Evolutionary conservation across 768 basidiomycete genomes (phyloP).

Genomic region (Pleurotus citrinopileatus): DNA sequence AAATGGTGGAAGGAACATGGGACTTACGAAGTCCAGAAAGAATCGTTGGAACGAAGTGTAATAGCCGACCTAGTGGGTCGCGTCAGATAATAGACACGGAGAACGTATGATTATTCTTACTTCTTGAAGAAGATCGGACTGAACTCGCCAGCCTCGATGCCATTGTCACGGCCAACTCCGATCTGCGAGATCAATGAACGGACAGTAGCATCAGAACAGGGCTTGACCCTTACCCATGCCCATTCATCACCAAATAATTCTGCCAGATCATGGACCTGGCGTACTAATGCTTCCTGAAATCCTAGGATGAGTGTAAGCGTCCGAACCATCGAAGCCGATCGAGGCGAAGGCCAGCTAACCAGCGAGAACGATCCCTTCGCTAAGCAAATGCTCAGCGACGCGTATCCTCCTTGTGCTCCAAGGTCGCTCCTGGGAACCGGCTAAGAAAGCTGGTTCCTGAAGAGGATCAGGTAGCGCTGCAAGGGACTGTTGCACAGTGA

Average conservation of each 20-base stretch:
- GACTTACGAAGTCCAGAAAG: constrained; percentile 56
- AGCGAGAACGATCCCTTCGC: constrained; percentile 35
- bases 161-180: constrained; percentile 64
- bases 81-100: not conserved
- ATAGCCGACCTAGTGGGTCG: constrained; percentile 26
- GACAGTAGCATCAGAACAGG: no score
- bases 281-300: constrained; percentile 51
- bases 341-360: constrained; percentile 24
- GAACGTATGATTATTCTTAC: constrained; percentile 17
- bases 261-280: constrained; percentile 55
- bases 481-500: constrained; percentile 45
- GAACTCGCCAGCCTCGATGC: constrained; percentile 53
- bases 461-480: constrained; percentile 40
- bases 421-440: constrained; percentile 40
- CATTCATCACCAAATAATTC: constrained; percentile 52
- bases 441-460: constrained; percentile 27
- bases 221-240: constrained; percentile 40
- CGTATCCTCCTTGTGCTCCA: constrained; percentile 51
- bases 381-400: constrained; percentile 43
- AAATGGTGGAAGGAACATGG: not conserved
- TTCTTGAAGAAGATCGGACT: constrained; percentile 60
- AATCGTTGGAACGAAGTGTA: constrained; percentile 37
- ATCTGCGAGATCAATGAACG: constrained; percentile 27
- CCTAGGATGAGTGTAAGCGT: constrained; percentile 25
- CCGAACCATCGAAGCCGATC: not conserved